Evolutionary conservation across 2,329 filamentous ascomycete genomes (phyloP).

Genomic region (Grosmannia clavigera): DNA sequence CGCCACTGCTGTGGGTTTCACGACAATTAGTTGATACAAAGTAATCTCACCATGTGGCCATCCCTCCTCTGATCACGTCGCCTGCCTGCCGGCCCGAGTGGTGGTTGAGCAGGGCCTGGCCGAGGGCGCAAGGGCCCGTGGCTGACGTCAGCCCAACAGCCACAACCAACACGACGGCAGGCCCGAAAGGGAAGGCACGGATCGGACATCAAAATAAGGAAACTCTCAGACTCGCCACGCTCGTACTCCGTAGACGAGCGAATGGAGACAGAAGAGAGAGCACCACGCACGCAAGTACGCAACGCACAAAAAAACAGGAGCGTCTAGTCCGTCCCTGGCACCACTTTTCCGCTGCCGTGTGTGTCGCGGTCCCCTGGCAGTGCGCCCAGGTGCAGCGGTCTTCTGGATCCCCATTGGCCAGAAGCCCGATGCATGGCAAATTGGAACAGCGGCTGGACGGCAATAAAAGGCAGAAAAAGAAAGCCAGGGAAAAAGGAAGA

Average conservation of each 20-base stretch:
- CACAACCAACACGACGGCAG: neutral
- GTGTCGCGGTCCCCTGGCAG: too few species aligned
- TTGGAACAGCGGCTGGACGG: neutral
- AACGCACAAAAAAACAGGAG: neutral
- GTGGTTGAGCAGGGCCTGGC: neutral
- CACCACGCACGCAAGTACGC: too few species aligned
- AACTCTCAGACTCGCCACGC: neutral
- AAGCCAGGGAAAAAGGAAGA: neutral
- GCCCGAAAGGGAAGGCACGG: neutral
- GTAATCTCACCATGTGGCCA: too few species aligned
- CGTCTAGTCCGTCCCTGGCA: neutral
- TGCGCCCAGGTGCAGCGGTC: neutral
- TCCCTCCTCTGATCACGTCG: neutral
- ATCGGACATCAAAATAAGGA: neutral
- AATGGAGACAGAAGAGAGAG: too few species aligned
- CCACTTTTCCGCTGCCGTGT: neutral
- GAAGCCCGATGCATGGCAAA: neutral
- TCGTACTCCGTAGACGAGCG: too few species aligned
- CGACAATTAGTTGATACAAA: too few species aligned
- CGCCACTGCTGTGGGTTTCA: neutral
- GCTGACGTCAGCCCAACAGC: neutral
- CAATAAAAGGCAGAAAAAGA: neutral
- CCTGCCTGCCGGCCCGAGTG: neutral
- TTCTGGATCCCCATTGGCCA: neutral
- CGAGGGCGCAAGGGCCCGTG: neutral